Evolutionary conservation across 2,329 filamentous ascomycete species (phyloP), one percentile per base, ranked within the genome.

Genomic region (Fonsecaea monophora): DNA sequence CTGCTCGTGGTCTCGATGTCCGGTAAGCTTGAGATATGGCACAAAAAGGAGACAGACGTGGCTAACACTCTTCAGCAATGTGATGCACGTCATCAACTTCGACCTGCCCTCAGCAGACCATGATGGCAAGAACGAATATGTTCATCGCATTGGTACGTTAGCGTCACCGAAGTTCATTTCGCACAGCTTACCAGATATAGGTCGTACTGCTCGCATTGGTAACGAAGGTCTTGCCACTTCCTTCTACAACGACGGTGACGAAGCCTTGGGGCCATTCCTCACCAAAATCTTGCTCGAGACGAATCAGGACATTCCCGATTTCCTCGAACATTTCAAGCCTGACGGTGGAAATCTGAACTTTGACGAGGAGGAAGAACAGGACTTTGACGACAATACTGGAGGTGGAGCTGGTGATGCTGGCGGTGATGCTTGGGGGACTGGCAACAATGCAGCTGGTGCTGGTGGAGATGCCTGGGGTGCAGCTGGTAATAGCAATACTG

Each of bases 91-190:
- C 67, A 90, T 99, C 84, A 98, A 99, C 80, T 98, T 89, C 73
- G 94, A 98, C 68, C 82, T 98, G 1, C 94, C 94, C 0, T 88
- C 84, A 4, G 80, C 83, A 53, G 82, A 87, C 0, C 85, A 94
- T 72, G 93, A 92, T n/a, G 94, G 94, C 1, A 96, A 97, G 64
- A 89, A 92, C 57, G 95, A 98, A 77, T 99, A 98, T 73, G 89
- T 91, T 32, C 95, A 99, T 76, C 92, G 95, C 12, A 98, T 98
- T 76, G 95, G 91, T 92, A 87, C 79, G 84, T 75, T 15, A 6
- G 42, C 32, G 34, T 18, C 18, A 37, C 9, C 9, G 38, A 34
- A 25, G 21, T 63, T 30, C 38, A 12, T 32, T 35, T 18, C 59
- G 25, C 56, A 30, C 21, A 1, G 45, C 63, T 67, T 58, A 56